Evolutionary conservation across 495 filamentous ascomycete genomes (phyloP).

Genomic region (Sabuloglossum arenarium): DNA sequence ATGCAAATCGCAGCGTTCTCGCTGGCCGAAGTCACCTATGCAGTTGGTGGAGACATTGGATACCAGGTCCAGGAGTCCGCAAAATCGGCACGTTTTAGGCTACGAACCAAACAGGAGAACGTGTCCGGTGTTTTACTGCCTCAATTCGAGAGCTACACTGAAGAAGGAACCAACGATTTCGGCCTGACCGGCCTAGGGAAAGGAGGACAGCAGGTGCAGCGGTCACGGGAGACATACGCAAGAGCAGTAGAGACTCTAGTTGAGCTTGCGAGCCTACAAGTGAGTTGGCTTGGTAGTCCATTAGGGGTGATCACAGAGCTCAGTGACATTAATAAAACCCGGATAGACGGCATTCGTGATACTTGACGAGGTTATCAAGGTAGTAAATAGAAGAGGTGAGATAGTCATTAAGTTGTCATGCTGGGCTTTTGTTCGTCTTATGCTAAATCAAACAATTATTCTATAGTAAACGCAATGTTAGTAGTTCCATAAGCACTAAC

Average conservation of each 20-base stretch:
- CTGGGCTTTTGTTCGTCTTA: constrained; percentile 11
- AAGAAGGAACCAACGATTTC: constrained; percentile 88
- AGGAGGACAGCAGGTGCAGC: constrained; percentile 91
- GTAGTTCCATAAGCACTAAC: constrained; percentile 15
- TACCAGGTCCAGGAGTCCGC: constrained; percentile 96
- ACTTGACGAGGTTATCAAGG: constrained; percentile 96
- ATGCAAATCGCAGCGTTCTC: constrained; percentile 99
- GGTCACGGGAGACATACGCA: constrained; percentile 91
- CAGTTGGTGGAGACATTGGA: constrained; percentile 83
- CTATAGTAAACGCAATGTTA: constrained; percentile 80
- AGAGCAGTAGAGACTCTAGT: constrained; percentile 91
- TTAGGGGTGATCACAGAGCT: neutral
- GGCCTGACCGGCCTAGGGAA: constrained; percentile 89
- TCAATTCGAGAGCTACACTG: constrained; percentile 71
- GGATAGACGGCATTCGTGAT: constrained; percentile 85
- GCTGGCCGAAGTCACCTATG: constrained; percentile 92
- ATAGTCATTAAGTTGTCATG: neutral
- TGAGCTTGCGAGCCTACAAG: constrained; percentile 84
- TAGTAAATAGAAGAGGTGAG: constrained; percentile 81
- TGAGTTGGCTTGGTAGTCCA: constrained; percentile 12
- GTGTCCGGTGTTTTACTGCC: constrained; percentile 90
- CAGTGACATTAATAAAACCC: neutral
- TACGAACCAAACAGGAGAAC: constrained; percentile 93
- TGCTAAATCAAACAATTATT: neutral
- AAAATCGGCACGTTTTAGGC: constrained; percentile 73